Conservation (phyloP, 352 stramenopile species). For the Phytophthora lateralis region DNA sequence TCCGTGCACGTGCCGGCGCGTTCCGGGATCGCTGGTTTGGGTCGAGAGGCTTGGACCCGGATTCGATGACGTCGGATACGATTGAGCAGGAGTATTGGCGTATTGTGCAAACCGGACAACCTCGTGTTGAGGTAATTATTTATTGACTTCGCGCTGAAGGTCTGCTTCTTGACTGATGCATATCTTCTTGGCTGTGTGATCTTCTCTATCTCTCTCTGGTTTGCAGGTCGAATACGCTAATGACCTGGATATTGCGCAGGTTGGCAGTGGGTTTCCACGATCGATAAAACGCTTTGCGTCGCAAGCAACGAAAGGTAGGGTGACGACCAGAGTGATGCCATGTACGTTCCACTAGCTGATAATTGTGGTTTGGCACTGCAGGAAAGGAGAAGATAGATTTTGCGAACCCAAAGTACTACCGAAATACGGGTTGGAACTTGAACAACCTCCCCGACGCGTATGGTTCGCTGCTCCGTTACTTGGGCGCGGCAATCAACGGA, state of each 20-base stretch:
- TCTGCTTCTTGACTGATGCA: neutral
- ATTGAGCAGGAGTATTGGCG: slow-evolving; percentile 92
- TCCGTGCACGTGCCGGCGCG: slow-evolving; percentile 53
- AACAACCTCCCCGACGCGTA: slow-evolving; percentile 96
- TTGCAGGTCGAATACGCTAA: slow-evolving; percentile 90
- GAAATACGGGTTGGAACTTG: slow-evolving; percentile 94
- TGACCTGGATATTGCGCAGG: slow-evolving; percentile 80
- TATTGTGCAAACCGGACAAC: slow-evolving; percentile 70
- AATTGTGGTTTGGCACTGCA: slow-evolving; percentile 1
- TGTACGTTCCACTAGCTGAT: slow-evolving; percentile 5
- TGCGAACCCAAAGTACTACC: slow-evolving; percentile 70
- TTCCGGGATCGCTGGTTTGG: slow-evolving; percentile 67
- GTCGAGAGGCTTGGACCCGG: slow-evolving; percentile 41
- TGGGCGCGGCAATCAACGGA: slow-evolving; percentile 95
- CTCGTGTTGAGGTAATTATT: slow-evolving; percentile 36
- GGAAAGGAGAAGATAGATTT: slow-evolving; percentile 62
- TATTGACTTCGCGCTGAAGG: neutral
- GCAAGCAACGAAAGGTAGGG: slow-evolving; percentile 36
- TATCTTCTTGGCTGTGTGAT: neutral
- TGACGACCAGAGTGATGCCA: neutral
- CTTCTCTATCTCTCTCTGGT: too few relatives aligned
- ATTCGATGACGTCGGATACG: slow-evolving; percentile 55
- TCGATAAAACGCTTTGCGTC: slow-evolving; percentile 40
- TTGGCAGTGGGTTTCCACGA: slow-evolving; percentile 85
- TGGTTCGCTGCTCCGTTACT: slow-evolving; percentile 92